These are phyloP conservation scores for Puccinia triticina DNA, from an alignment of 1,284 basidiomycete genomes.

Conservation along the genomic window DNA sequence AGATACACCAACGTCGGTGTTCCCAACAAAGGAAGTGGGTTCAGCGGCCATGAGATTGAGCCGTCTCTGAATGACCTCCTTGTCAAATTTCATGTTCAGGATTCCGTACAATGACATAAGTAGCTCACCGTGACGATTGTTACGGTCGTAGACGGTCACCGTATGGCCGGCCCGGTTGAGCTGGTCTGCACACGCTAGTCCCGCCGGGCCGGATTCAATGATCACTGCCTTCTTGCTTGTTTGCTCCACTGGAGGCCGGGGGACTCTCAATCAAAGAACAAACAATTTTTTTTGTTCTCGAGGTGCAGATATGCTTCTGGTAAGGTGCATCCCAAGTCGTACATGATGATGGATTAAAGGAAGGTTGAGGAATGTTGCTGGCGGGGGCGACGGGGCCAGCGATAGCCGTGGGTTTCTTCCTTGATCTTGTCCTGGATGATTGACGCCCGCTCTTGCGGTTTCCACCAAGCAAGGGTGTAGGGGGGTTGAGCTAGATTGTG, in stretches of 20 bases:
- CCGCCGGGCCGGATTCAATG: constrained; percentile 87
- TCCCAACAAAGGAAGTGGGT: constrained; percentile 74
- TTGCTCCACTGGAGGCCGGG: constrained; percentile 73
- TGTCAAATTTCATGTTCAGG: constrained; percentile 89
- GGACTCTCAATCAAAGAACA: constrained; percentile 92
- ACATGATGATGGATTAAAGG: too few species aligned
- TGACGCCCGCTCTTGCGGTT: too few species aligned
- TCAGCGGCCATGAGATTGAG: constrained; percentile 87
- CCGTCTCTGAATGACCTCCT: constrained; percentile 82
- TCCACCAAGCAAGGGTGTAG: too few species aligned
- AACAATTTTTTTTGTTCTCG: too few species aligned
- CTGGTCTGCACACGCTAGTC: constrained; percentile 78
- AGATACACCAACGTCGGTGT: constrained; percentile 79
- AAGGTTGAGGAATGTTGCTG: too few species aligned
- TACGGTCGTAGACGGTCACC: constrained; percentile 89
- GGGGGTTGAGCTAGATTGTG: too few species aligned
- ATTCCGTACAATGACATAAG: constrained; percentile 66
- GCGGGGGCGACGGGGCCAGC: too few species aligned
- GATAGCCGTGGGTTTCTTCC: too few species aligned
- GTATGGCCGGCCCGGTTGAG: constrained; percentile 90
- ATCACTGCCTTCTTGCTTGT: constrained; percentile 83
- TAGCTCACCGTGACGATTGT: constrained; percentile 89
- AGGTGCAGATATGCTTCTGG: too few species aligned
- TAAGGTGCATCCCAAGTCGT: too few species aligned
- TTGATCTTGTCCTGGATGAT: too few species aligned